Evolutionary conservation across 306 rosid species (phyloP).

Genomic region (Mimosa pudica): DNA sequence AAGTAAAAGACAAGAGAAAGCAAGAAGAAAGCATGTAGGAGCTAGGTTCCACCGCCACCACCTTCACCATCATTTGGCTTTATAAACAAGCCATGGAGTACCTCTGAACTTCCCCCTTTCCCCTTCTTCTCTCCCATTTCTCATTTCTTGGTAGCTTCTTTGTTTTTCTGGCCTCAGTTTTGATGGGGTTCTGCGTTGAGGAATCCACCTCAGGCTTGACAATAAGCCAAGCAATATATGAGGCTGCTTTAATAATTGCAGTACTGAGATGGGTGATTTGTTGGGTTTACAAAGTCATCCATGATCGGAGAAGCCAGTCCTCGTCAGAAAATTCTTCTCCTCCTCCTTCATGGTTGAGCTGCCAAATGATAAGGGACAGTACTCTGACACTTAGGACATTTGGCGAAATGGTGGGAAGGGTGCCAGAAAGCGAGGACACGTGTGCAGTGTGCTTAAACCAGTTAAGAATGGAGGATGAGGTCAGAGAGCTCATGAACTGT

Average conservation of each 20-base stretch:
- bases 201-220: slow-evolving; percentile 44
- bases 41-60: slow-evolving; percentile 15
- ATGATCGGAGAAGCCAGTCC: slow-evolving; percentile 26
- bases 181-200: slow-evolving; percentile 54
- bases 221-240: slow-evolving; percentile 56
- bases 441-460: slow-evolving; percentile 77
- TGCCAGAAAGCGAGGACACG: slow-evolving; percentile 49
- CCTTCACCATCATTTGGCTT: slow-evolving; percentile 35
- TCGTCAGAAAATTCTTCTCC: slow-evolving; percentile 15
- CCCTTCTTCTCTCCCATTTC: slow-evolving; percentile 19
- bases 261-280: slow-evolving; percentile 60
- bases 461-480: slow-evolving; percentile 53
- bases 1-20: background rate
- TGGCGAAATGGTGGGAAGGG: slow-evolving; percentile 50
- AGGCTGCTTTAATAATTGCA: slow-evolving; percentile 67
- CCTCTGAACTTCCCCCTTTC: slow-evolving; percentile 55
- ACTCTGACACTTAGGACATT: slow-evolving; percentile 49
- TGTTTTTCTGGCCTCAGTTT: background rate
- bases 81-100: slow-evolving; percentile 49
- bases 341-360: slow-evolving; percentile 37
- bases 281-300: slow-evolving; percentile 44
- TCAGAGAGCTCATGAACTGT: slow-evolving; percentile 73
- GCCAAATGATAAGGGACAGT: slow-evolving; percentile 47
- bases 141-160: background rate
- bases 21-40: slow-evolving; percentile 1